Evolutionary conservation across 1,139 yeast species (phyloP).

Genomic region (Taiozyma sp.): DNA sequence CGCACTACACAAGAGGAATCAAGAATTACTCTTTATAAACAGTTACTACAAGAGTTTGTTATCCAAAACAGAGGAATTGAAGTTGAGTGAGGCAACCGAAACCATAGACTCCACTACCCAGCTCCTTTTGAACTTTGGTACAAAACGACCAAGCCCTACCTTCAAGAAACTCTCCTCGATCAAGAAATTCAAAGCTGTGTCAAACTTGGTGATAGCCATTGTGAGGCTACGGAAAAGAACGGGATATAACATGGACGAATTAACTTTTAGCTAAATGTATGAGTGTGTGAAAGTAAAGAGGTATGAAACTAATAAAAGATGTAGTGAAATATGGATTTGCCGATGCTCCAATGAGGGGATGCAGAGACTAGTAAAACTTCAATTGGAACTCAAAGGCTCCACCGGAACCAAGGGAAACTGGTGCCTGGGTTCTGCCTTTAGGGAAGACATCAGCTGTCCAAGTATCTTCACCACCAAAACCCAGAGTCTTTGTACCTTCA

Average conservation of each 20-base stretch:
- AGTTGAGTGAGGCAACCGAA: background rate
- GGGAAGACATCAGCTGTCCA: slow-evolving; percentile 45
- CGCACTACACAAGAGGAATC: slow-evolving; percentile 4
- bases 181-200: background rate
- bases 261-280: background rate
- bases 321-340: background rate
- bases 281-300: background rate
- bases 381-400: slow-evolving; percentile 42
- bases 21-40: slow-evolving; percentile 6
- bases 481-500: slow-evolving; percentile 48
- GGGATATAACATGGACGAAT: background rate
- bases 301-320: background rate
- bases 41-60: slow-evolving; percentile 4
- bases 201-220: background rate
- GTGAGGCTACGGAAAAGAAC: background rate
- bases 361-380: slow-evolving; percentile 22
- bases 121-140: background rate
- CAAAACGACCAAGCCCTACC: background rate
- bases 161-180: background rate
- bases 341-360: background rate
- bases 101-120: slow-evolving; percentile 3
- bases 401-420: slow-evolving; percentile 46
- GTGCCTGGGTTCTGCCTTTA: slow-evolving; percentile 44
- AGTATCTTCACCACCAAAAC: background rate
- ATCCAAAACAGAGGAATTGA: background rate